These are phyloP conservation scores for Cladosporium sp. DNA, from an alignment of 2,329 filamentous ascomycete genomes.

Conservation along the genomic window DNA sequence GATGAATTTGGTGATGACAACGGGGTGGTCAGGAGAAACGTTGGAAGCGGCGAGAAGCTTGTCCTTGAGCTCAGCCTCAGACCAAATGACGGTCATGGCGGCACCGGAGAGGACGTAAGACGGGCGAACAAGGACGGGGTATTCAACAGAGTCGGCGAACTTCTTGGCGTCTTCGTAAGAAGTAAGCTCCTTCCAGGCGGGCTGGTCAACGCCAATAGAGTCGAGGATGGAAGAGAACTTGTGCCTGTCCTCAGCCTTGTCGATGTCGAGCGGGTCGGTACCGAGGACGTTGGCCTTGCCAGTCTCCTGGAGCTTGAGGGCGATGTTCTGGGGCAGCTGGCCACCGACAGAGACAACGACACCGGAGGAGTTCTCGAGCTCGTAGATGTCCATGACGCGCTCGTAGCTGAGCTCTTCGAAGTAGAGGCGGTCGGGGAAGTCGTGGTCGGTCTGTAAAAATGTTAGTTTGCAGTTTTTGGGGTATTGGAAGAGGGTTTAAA, in stretches of 20 bases:
- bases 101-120: constrained; percentile 95
- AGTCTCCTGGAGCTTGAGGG: constrained; percentile 84
- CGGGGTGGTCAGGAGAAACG: constrained; percentile 93
- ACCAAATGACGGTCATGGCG: constrained; percentile 95
- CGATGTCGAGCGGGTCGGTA: constrained; percentile 89
- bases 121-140: constrained; percentile 91
- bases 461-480: neutral
- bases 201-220: constrained; percentile 94
- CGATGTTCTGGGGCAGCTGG: constrained; percentile 96
- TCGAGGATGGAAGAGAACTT: constrained; percentile 98
- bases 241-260: constrained; percentile 95
- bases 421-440: constrained; percentile 85
- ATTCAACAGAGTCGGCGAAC: constrained; percentile 80
- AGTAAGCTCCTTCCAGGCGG: constrained; percentile 94
- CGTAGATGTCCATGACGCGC: constrained; percentile 98
- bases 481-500: too few relatives aligned
- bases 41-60: constrained; percentile 87
- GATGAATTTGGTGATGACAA: constrained; percentile 98
- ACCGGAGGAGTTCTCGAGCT: constrained; percentile 77
- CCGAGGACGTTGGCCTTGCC: constrained; percentile 88
- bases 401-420: constrained; percentile 97
- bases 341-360: constrained; percentile 95
- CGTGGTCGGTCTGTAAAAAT: constrained; percentile 66
- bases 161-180: constrained; percentile 81
- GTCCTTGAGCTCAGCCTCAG: constrained; percentile 83